Evolutionary conservation across 352 stramenopile species (phyloP), one percentile per base, ranked within the genome.

Genomic region (Pythium sukuiense): DNA sequence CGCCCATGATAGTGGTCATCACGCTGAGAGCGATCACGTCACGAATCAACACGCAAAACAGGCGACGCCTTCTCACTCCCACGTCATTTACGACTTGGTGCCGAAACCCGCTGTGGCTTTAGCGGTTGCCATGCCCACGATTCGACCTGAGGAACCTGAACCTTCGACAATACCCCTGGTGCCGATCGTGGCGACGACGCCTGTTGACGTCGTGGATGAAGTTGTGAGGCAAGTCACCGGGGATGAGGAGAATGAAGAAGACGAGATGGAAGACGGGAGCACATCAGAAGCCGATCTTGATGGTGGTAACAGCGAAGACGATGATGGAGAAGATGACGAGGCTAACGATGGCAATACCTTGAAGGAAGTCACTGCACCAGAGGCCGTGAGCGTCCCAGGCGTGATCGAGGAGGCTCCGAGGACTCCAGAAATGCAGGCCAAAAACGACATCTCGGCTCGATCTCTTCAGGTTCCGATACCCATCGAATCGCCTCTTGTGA

Each of bases 291-390:
- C 3, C 7, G 33, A 18, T 14, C 30, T 35, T 16, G 24, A 52
- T 39, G 60, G 32, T 27, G 60, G 33, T 11, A 33, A 54, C 39
- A 9, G 14, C 6, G 60, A 60, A 53, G 45, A 30, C 16, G n/a
- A 16, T 32, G n/a, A 53, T 18, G n/a, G 13, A 53, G 45, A 32
- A 32, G 45, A 53, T 2, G 45, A 20, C 27, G 49, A 56, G 6
- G 41, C 1, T 14, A 12, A 35, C 6, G 13, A 55, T 55, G 20
- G 4, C 46, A 39, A 26, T 6, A 26, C 26, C 13, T 9, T 26
- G 46, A 54, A 33, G 20, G 13, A 16, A 5, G 26, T 26, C 13
- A 12, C 29, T 29, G 26, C 26, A 16, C 13, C 16, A 56, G 26
- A 41, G 46, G 4, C 20, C 16, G 18, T 52, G 16, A 3, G 18